Evolutionary conservation across 140 eudicot genomes (phyloP).

Genomic region (Ambrosia hybrid): DNA sequence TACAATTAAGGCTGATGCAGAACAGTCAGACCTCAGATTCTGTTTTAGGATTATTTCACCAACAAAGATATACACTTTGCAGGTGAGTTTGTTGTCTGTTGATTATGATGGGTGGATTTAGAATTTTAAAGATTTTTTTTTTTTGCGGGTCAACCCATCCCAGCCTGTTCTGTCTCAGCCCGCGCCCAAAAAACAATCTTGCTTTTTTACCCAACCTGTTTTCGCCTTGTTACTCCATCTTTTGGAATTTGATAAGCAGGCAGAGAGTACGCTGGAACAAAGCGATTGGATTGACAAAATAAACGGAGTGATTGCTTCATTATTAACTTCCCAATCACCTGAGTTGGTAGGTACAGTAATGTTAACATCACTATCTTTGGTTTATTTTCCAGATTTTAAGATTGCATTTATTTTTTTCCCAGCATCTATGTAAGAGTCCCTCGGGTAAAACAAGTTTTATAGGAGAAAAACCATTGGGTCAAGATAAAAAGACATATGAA

Average conservation of each 20-base stretch:
- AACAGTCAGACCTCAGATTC: constrained; percentile 85
- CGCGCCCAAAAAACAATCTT: too few species aligned
- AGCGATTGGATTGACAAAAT: constrained; percentile 97
- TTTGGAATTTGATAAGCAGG: constrained; percentile 41
- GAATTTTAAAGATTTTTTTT: too few species aligned
- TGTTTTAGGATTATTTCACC: constrained; percentile 98
- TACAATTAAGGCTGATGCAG: constrained; percentile 86
- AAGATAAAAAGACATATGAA: constrained; percentile 40
- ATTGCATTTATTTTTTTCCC: constrained; percentile 22
- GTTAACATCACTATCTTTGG: neutral
- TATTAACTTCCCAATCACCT: constrained; percentile 72
- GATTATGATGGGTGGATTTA: too few species aligned
- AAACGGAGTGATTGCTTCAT: constrained; percentile 83
- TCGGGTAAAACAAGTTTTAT: constrained; percentile 30
- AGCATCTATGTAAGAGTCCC: constrained; percentile 61
- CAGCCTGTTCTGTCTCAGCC: too few species aligned
- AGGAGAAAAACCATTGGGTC: constrained; percentile 44
- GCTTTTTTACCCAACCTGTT: too few species aligned
- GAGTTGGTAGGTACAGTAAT: constrained; percentile 49
- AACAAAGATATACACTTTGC: constrained; percentile 81
- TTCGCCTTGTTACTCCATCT: too few species aligned
- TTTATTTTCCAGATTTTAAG: constrained; percentile 11
- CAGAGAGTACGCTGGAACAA: constrained; percentile 80
- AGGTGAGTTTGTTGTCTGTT: constrained; percentile 38
- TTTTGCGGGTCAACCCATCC: too few species aligned